These are phyloP conservation scores for Cyanodermella asteris DNA, from an alignment of 2,329 filamentous ascomycete genomes.

Conservation along the genomic window DNA sequence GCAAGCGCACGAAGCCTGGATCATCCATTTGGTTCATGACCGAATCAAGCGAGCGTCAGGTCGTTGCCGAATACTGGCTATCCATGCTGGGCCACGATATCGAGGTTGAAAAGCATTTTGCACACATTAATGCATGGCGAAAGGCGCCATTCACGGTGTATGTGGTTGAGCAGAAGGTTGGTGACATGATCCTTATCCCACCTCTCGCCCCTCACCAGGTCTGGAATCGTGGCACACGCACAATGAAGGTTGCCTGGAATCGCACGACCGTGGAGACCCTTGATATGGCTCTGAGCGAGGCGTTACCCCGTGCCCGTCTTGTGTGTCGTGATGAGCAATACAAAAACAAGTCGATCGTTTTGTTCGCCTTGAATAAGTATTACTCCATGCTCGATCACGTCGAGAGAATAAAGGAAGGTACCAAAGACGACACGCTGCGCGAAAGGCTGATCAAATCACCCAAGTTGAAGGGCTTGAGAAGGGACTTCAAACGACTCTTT, in stretches of 20 bases:
- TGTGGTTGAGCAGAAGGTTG: conserved; percentile 70
- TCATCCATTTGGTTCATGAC: conserved; percentile 99
- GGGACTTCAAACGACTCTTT: conserved; percentile 67
- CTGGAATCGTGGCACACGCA: conserved; percentile 89
- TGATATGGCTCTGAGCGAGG: conserved; percentile 65
- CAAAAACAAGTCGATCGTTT: conserved; percentile 93
- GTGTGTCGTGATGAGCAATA: conserved; percentile 97
- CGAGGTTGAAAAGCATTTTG: conserved; percentile 91
- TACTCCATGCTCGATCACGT: conserved; percentile 35
- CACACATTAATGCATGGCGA: conserved; percentile 87
- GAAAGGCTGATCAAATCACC: conserved; percentile 12
- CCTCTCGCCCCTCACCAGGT: conserved; percentile 90
- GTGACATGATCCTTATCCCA: conserved; percentile 85
- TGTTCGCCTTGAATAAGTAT: conserved; percentile 70
- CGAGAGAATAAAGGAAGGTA: conserved; percentile 29
- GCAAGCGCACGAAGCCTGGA: conserved; percentile 51
- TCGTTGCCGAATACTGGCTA: conserved; percentile 83
- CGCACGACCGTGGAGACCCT: conserved; percentile 81
- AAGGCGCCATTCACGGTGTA: conserved; percentile 84
- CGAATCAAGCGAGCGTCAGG: conserved; percentile 71
- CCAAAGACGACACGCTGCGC: conserved; percentile 13
- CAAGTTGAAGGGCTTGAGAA: conserved; percentile 47
- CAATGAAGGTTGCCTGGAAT: conserved; percentile 97
- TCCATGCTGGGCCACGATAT: conserved; percentile 89
- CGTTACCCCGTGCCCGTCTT: conserved; percentile 66